Base-by-base conservation (phyloP, 768 basidiomycete species). In the Fistulinella prunicolor region DNA sequence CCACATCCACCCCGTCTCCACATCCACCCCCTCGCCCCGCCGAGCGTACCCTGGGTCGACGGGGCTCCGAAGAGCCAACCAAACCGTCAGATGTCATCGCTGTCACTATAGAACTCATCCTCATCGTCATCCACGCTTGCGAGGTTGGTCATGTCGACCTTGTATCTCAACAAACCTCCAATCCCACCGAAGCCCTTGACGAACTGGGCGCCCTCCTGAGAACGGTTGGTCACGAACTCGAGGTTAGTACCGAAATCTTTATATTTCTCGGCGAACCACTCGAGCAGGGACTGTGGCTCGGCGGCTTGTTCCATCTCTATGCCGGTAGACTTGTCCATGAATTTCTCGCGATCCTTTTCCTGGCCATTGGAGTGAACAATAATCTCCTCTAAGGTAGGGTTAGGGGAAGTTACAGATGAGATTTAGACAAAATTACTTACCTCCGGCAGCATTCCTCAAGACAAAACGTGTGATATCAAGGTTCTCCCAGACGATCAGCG, bases 231-330 rank as follows among this genome's bases (percentile, higher is more conserved):
- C 37, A 98, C 85, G 65, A 98, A 97, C 73, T 94, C 93, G 51
- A 97, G 83, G 57, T 86, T 85, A 43, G 95, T 91, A 53, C 95
- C 96, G 64, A 97, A 98, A 35, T 95, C 92, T 68, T 91, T 94
- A 78, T 98, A 99, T 66, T 94, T 93, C 66, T 98, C 96, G 38
- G 96, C 86, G 67, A 98, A 93, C 96, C 96, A 98, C 68, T 99
- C 96, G 50, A 99, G 82, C 9, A 98, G 79, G 41, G 89, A 76
- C 61, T 89, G 81, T 2, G 96, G 85, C 56, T 99, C 96, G 2
- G 59, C 60, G 9, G 71, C 70, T 66, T 89, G 86, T 65, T 99
- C 96, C 96, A 99, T 99, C 76, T 99, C 96, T 32, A 84, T 65
- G 3, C 89, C 86, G 14, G 94, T 99, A 4, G 89, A 89, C 70